Evolutionary conservation across 1,284 basidiomycete species (phyloP).

Genomic region (Ustilago shanxiensis): DNA sequence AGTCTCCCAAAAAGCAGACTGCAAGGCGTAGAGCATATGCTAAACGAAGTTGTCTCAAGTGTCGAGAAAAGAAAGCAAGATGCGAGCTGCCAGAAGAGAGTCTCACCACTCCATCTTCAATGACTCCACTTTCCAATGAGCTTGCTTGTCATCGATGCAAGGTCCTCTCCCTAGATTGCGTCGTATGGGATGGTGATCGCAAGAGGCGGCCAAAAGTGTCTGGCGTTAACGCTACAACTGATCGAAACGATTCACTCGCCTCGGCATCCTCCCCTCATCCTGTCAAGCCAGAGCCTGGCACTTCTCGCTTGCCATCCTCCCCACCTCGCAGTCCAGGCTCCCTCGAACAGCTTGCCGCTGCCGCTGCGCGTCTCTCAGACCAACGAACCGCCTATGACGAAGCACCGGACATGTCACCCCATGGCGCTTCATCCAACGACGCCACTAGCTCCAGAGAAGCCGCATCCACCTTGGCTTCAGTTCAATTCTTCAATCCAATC

Average conservation of each 20-base stretch:
- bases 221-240: neutral
- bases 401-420: constrained; percentile 26
- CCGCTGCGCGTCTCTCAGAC: constrained; percentile 46
- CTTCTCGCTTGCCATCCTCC: constrained; percentile 25
- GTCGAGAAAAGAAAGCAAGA: constrained; percentile 55
- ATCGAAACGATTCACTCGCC: neutral
- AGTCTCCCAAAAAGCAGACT: constrained; percentile 24
- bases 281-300: constrained; percentile 23
- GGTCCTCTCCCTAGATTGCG: constrained; percentile 48
- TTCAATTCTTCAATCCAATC: constrained; percentile 50
- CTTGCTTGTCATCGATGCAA: constrained; percentile 55
- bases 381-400: constrained; percentile 30
- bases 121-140: constrained; percentile 28
- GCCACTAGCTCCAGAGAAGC: constrained; percentile 31
- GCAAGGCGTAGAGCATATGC: constrained; percentile 50
- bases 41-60: constrained; percentile 59
- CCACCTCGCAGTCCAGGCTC: constrained; percentile 43
- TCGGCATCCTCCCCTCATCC: neutral
- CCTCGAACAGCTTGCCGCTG: constrained; percentile 47
- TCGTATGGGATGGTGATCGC: constrained; percentile 60
- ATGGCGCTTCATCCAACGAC: constrained; percentile 28
- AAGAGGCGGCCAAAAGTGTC: constrained; percentile 45
- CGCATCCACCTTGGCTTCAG: constrained; percentile 40
- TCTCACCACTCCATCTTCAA: constrained; percentile 47
- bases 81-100: constrained; percentile 54